These are phyloP conservation scores for Suillus cothurnatus DNA, from an alignment of 768 basidiomycete genomes.

Conservation along the genomic window DNA sequence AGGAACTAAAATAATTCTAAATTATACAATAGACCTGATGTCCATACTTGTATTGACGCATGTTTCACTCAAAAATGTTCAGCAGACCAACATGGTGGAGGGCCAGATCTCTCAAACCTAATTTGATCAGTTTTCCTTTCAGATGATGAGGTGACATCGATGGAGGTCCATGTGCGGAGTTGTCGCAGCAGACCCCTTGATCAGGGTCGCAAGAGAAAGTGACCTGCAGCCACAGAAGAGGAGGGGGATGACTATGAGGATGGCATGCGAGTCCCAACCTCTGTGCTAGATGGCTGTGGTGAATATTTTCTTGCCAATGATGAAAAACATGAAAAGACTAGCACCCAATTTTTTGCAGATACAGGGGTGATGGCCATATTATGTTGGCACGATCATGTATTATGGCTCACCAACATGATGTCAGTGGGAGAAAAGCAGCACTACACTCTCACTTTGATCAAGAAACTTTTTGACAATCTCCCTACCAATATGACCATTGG, in stretches of 20 bases:
- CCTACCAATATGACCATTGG: slow-evolving; percentile 18
- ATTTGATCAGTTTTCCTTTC: slow-evolving; percentile 22
- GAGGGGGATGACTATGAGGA: slow-evolving; percentile 11
- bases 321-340: slow-evolving; percentile 20
- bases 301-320: slow-evolving; percentile 27
- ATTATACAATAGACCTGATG: neutral
- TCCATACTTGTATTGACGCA: slow-evolving; percentile 31
- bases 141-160: slow-evolving; percentile 18
- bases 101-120: slow-evolving; percentile 17
- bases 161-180: slow-evolving; percentile 17
- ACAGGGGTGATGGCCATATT: slow-evolving; percentile 26
- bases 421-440: slow-evolving; percentile 17
- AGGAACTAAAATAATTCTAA: neutral
- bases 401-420: slow-evolving; percentile 25
- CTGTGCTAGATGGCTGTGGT: slow-evolving; percentile 35
- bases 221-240: neutral
- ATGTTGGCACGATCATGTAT: slow-evolving; percentile 22
- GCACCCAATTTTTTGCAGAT: slow-evolving; percentile 18
- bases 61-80: slow-evolving; percentile 36
- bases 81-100: slow-evolving; percentile 12
- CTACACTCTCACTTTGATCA: slow-evolving; percentile 15
- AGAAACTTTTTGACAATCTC: slow-evolving; percentile 14
- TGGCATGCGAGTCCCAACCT: slow-evolving; percentile 27
- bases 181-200: neutral
- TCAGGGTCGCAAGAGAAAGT: neutral